Base-by-base conservation (phyloP, 768 basidiomycete species). In the Inosperma sp. region DNA sequence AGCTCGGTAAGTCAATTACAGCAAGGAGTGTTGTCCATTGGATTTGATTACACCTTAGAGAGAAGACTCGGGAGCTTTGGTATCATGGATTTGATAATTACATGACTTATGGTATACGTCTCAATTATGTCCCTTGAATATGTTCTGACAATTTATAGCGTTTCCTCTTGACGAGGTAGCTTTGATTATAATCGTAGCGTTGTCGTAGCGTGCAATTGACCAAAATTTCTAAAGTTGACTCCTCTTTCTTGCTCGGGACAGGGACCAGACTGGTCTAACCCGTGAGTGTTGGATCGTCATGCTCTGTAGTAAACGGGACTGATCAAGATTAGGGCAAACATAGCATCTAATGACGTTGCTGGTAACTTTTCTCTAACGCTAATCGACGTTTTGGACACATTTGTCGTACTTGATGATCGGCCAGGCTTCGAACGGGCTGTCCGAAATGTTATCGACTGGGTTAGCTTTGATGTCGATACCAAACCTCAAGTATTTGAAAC, bases 401-500 rank as follows among this genome's bases (percentile, higher is more conserved):
- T 99, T 7, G 85, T 94, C n/a, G 79, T 97, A n/a, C 76, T 94
- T 27, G 77, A 82, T 57, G 89, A 94, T 61, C 79, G 78, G 19
- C 61, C 71, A 44, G 88, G 85, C 5, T 97, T 96, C 61, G 86
- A 90, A 59, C 72, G 72, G n/a, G 93, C 91, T 3, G 85, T 98
- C 45, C 81, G 79, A 52, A 81, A 88, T 55, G 80, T 93, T 48
- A 86, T 95, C 44, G 68, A 82, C 47, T 83, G 80, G 77, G 88
- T 96, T 31, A 84, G 84, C 1, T 97, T 96, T 65, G 89, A 97
- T 63, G 86, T 93, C 51, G 85, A 97, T 67, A 92, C 91, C 34
- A 91, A 84, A 66, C 93, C 96, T n/a, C 95, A 99, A 75, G 87
- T 98, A 4, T 99, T 99, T 62, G 95, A 99, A 72, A 90, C 89